These are phyloP conservation scores for Parathielavia appendiculata DNA, from an alignment of 495 filamentous ascomycete species.

Conservation along the genomic window DNA sequence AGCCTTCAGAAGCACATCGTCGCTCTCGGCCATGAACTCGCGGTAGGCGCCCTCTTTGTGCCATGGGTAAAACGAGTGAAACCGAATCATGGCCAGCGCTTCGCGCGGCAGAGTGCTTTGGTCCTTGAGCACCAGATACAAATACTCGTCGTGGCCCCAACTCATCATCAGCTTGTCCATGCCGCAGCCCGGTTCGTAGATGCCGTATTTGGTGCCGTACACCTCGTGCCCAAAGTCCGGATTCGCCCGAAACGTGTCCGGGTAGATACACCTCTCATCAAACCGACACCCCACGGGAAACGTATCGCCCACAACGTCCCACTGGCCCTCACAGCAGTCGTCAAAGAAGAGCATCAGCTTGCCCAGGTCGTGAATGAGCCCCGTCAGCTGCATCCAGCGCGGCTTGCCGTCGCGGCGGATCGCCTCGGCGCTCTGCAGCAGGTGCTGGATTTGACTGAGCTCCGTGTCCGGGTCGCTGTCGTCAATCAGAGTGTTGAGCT, in stretches of 20 bases:
- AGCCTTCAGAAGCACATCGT: constrained; percentile 69
- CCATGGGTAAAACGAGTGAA: constrained; percentile 90
- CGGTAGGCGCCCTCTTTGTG: constrained; percentile 71
- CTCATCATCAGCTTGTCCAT: constrained; percentile 81
- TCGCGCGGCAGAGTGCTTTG: constrained; percentile 71
- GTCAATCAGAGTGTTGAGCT: constrained; percentile 81
- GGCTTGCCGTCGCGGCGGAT: constrained; percentile 86
- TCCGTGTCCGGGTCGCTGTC: constrained; percentile 80
- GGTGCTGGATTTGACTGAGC: constrained; percentile 81
- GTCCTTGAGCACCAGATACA: constrained; percentile 76
- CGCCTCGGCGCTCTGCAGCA: constrained; percentile 80
- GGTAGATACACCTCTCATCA: constrained; percentile 70
- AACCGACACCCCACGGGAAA: constrained; percentile 88
- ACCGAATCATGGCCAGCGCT: constrained; percentile 84
- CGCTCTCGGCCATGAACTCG: constrained; percentile 76
- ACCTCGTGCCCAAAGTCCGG: constrained; percentile 60
- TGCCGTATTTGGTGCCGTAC: constrained; percentile 68
- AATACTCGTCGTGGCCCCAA: constrained; percentile 90
- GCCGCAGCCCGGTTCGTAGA: constrained; percentile 72
- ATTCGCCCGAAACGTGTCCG: constrained; percentile 66
- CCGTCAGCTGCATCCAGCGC: constrained; percentile 85
- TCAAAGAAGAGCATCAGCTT: constrained; percentile 79
- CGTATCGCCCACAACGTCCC: constrained; percentile 89
- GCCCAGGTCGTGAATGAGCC: constrained; percentile 85
- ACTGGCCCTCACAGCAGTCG: constrained; percentile 77